A percentile compares a stretch with the other conserved stretches of the same genome.
These are phyloP conservation scores for Hymenoscyphus infarciens DNA, from an alignment of 2,329 filamentous ascomycete genomes.

Conservation along the genomic window DNA sequence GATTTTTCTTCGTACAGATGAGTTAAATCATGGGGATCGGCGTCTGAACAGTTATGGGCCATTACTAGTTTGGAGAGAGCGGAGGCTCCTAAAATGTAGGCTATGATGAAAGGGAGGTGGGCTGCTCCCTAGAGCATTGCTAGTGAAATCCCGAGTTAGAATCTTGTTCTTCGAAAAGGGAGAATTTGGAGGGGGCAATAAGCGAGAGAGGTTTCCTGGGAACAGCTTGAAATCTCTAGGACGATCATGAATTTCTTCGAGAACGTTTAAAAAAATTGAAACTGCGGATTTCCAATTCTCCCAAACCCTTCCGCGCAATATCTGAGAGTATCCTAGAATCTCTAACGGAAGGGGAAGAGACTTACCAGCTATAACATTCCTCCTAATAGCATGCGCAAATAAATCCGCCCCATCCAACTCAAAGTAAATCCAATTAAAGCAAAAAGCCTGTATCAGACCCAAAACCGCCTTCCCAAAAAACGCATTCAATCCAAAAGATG, in stretches of 20 bases:
- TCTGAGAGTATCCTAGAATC: too few relatives aligned
- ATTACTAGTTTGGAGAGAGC: slow-evolving; percentile 57
- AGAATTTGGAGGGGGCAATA: background rate
- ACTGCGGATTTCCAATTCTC: too few relatives aligned
- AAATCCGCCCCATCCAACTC: slow-evolving; percentile 57
- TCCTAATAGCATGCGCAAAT: slow-evolving; percentile 57
- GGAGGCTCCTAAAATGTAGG: slow-evolving; percentile 56
- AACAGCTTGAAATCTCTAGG: too few relatives aligned
- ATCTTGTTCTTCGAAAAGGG: background rate
- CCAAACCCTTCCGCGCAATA: too few relatives aligned
- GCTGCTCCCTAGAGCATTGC: slow-evolving; percentile 52
- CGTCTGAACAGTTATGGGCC: slow-evolving; percentile 49
- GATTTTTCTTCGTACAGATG: slow-evolving; percentile 48
- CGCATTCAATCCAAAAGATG: slow-evolving; percentile 49
- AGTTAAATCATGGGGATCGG: slow-evolving; percentile 47
- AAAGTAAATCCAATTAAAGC: slow-evolving; percentile 62
- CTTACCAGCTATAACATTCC: slow-evolving; percentile 44
- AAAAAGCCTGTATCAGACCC: slow-evolving; percentile 54
- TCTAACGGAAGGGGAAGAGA: background rate
- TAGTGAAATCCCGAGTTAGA: slow-evolving; percentile 20
- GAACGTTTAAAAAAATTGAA: too few relatives aligned
- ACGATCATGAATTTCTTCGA: too few relatives aligned
- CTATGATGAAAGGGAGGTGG: slow-evolving; percentile 61
- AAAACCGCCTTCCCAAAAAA: slow-evolving; percentile 61
- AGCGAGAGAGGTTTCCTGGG: too few relatives aligned